phyloP scores from a whole-genome alignment of 306 rosid genomes.

The Morella rubra region DNA sequence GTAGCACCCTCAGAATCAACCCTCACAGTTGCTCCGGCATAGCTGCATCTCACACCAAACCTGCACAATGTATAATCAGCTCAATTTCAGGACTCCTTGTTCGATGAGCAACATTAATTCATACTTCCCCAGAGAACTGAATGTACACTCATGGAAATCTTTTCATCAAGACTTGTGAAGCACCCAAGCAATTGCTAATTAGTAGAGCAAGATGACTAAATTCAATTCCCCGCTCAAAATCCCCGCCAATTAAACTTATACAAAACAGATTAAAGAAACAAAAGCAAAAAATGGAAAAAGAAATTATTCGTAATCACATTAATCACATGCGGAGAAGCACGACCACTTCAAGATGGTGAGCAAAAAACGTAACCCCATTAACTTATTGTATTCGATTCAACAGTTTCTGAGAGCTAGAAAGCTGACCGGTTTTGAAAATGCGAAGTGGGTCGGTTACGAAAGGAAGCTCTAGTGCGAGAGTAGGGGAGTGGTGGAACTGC shows the following conservation, averaged over 20 bases:
- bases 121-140: no score
- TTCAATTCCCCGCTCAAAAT: neutral
- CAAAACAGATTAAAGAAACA: no score
- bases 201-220: neutral
- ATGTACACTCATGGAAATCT: neutral
- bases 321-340: neutral
- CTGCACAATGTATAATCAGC: constrained; percentile 32
- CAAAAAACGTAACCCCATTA: neutral
- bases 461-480: constrained; percentile 33
- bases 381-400: neutral
- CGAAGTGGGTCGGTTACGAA: constrained; percentile 38
- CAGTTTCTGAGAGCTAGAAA: constrained; percentile 9
- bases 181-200: neutral
- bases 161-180: neutral
- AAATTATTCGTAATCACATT: no score
- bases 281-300: no score
- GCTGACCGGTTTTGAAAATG: constrained; percentile 52
- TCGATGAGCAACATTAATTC: neutral
- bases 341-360: neutral
- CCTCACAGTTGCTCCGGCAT: constrained; percentile 48
- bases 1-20: constrained; percentile 42
- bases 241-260: neutral
- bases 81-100: neutral
- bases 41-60: constrained; percentile 60
- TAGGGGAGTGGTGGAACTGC: constrained; percentile 41